A percentile compares a stretch with the other conserved stretches of the same genome.
phyloP scores from a whole-genome alignment of 805 yeast species.

The Metschnikowia continentalis region DNA sequence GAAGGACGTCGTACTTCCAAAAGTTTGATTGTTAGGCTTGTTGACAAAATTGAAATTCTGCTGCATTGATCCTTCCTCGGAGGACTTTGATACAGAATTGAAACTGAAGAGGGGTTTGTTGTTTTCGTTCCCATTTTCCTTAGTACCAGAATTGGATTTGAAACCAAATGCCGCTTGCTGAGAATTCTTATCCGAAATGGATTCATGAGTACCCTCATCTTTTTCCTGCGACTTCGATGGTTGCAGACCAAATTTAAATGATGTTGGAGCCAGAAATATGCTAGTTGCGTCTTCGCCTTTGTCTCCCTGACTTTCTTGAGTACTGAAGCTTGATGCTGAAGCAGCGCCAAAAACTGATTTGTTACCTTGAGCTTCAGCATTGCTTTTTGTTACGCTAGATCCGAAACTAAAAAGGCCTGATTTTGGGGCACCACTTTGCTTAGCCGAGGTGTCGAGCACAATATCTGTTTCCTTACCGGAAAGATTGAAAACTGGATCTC shows the following conservation, averaged over 20 bases:
- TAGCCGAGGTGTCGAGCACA: neutral
- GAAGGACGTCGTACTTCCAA: neutral
- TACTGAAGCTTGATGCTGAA: neutral
- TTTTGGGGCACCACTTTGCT: neutral
- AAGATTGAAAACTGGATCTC: constrained; percentile 32
- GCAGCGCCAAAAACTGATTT: neutral
- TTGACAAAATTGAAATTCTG: neutral
- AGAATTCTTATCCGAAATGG: neutral
- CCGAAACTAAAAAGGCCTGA: neutral
- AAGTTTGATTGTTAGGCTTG: neutral
- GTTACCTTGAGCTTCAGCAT: neutral
- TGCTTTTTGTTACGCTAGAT: neutral
- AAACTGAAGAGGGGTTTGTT: neutral
- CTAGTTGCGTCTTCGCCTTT: neutral
- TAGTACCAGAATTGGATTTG: neutral
- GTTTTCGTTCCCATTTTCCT: neutral
- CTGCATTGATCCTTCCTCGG: neutral
- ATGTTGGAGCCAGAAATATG: neutral
- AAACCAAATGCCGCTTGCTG: neutral
- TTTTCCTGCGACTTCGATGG: neutral
- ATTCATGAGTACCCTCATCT: neutral
- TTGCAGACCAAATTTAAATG: neutral
- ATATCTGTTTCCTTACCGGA: neutral
- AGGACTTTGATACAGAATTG: neutral
- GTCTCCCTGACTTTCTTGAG: neutral